Percentiles rank a stretch among this genome's conserved stretches.
Conservation (phyloP, 148 eudicot species). For the Dysphania ambrosioides region DNA sequence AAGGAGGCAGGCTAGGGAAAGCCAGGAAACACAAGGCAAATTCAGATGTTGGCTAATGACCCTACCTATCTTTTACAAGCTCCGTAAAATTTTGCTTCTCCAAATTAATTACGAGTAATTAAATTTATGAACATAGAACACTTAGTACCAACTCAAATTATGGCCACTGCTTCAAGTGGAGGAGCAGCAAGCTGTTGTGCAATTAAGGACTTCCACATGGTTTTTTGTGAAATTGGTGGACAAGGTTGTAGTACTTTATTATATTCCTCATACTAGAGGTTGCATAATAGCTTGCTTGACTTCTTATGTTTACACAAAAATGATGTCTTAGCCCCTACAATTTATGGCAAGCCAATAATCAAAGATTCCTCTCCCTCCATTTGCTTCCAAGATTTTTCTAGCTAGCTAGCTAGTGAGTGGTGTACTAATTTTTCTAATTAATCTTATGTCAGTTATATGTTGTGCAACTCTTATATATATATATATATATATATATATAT, state of each 20-base stretch:
- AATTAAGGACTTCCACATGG: constrained; percentile 29
- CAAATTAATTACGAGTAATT: background rate
- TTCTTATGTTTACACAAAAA: background rate
- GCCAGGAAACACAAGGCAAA: constrained; percentile 20
- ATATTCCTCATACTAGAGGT: background rate
- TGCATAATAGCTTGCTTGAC: background rate
- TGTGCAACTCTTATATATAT: too few species aligned
- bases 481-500: too few species aligned
- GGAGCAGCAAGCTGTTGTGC: constrained; percentile 18
- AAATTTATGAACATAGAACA: background rate
- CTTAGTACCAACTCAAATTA: background rate
- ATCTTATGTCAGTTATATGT: too few species aligned
- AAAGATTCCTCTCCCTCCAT: background rate
- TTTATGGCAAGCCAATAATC: background rate
- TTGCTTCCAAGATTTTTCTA: background rate
- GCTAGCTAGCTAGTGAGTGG: too few species aligned
- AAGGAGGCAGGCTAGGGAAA: constrained; percentile 1
- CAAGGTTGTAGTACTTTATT: background rate
- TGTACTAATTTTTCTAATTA: too few species aligned
- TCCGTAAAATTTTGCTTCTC: constrained; percentile 7
- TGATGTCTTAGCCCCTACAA: background rate
- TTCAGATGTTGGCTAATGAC: constrained; percentile 26
- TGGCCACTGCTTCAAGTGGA: constrained; percentile 2
- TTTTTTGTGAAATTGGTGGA: constrained; percentile 3
- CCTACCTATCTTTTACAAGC: constrained; percentile 14